Evolutionary conservation across 2,329 filamentous ascomycete genomes (phyloP), one percentile per base, ranked within the genome.

Genomic region (Colletotrichum chrysophilum): DNA sequence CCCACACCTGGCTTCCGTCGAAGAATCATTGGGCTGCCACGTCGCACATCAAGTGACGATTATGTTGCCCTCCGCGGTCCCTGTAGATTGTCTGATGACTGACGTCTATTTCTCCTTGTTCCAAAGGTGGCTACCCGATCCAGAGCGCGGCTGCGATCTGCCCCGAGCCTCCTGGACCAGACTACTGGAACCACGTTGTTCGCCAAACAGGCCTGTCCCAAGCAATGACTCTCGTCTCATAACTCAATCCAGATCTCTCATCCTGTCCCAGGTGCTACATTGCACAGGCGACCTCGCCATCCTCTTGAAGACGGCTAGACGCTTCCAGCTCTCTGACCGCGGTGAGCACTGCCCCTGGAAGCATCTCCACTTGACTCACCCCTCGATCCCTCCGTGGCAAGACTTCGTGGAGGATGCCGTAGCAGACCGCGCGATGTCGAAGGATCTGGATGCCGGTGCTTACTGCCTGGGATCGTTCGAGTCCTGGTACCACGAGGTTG

Each of bases 111-210:
- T 66, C 26, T n/a, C 56, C 52, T 26, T n/a, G 18, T 13, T 13
- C 14, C 28, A 36, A 10, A 55, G 38, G 55, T 43, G 26, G 34
- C 65, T 55, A 66, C 38, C 58, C 66, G 60, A 34, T 60, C 58
- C 60, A 65, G 56, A 73, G 52, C 65, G 34, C 36, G 66, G 62
- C 62, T 61, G 65, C 52, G 10, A 43, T 65, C 74, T 76, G 74
- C 65, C 52, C 65, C 64, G 72, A 71, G 66, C 74, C 71, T 76
- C 56, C 16, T 18, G 18, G 34, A 65, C 74, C 74, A 74, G 64
- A 65, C 21, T 18, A 65, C 52, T 69, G 74, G 74, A 73, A 76
- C 74, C 74, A 69, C 70, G 62, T 73, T 74, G 70, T 64, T 56
- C 30, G 55, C 55, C 55, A 73, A 67, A 38, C 69, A 24, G 26